phyloP scores from a whole-genome alignment of 208 protist genomes.

The Spongospora subterranea region DNA sequence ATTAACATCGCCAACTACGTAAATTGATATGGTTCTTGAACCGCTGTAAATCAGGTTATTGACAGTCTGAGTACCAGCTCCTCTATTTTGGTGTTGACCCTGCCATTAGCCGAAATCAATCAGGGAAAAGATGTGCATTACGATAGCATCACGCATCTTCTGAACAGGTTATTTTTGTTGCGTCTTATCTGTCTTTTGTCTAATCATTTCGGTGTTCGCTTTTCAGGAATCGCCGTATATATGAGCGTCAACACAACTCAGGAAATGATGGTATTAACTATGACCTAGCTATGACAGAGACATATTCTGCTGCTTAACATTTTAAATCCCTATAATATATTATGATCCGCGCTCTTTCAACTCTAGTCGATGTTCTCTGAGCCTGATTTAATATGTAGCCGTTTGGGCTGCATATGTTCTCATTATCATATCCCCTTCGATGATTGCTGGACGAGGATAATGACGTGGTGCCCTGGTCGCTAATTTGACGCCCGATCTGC shows the following conservation, averaged over 20 bases:
- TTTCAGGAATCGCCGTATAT: no score
- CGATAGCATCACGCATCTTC: neutral
- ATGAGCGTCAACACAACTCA: no score
- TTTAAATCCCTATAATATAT: no score
- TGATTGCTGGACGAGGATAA: neutral
- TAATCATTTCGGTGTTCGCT: no score
- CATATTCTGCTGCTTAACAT: no score
- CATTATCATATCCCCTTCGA: neutral
- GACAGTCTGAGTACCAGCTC: neutral
- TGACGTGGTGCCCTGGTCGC: neutral
- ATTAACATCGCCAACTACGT: no score
- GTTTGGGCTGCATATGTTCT: neutral
- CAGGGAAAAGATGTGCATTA: neutral
- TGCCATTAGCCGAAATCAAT: neutral
- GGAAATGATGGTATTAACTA: no score
- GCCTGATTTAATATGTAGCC: no score
- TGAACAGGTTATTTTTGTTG: neutral
- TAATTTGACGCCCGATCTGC: neutral
- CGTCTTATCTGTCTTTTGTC: no score
- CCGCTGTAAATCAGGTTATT: neutral
- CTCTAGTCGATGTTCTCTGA: no score
- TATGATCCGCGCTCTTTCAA: no score
- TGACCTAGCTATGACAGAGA: no score
- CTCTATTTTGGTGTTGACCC: neutral
- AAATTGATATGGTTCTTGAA: neutral